A percentile compares a stretch with the other conserved stretches of the same genome.
Conservation (phyloP, 2,329 filamentous ascomycete genomes). For the Bretziella fagacearum region DNA sequence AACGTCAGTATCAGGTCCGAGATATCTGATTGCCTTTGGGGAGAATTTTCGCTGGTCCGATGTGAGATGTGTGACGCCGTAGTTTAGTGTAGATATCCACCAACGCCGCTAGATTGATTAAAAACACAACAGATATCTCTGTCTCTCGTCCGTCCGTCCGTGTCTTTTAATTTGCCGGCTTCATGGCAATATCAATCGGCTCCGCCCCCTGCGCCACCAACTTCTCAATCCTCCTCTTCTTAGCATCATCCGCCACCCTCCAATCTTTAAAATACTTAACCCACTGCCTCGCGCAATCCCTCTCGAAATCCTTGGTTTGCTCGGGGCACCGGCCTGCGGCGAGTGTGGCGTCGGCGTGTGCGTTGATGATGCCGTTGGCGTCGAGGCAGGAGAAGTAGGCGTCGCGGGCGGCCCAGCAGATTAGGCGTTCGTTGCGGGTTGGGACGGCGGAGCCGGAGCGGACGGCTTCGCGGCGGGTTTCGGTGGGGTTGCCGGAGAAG, state of each 20-base stretch:
- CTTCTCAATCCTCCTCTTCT: constrained; percentile 59
- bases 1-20: too few species aligned
- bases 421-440: constrained; percentile 61
- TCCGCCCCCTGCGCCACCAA: constrained; percentile 56
- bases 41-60: too few species aligned
- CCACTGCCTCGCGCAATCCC: constrained; percentile 79
- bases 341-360: constrained; percentile 22
- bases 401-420: constrained; percentile 85
- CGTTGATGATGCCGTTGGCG: constrained; percentile 61
- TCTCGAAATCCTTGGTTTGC: constrained; percentile 47
- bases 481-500: constrained; percentile 27
- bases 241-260: constrained; percentile 79
- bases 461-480: constrained; percentile 35
- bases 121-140: too few species aligned
- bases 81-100: too few species aligned
- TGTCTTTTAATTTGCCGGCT: constrained; percentile 8
- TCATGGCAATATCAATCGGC: constrained; percentile 10
- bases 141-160: not conserved
- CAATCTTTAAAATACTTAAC: constrained; percentile 98
- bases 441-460: constrained; percentile 52
- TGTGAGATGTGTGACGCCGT: too few species aligned
- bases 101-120: too few species aligned
- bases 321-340: constrained; percentile 25
- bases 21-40: too few species aligned
- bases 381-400: constrained; percentile 79